Percentiles rank a stretch among this genome's conserved stretches.
These are phyloP conservation scores for Neurospora hispaniola DNA, from an alignment of 495 filamentous ascomycete species.

Conservation along the genomic window DNA sequence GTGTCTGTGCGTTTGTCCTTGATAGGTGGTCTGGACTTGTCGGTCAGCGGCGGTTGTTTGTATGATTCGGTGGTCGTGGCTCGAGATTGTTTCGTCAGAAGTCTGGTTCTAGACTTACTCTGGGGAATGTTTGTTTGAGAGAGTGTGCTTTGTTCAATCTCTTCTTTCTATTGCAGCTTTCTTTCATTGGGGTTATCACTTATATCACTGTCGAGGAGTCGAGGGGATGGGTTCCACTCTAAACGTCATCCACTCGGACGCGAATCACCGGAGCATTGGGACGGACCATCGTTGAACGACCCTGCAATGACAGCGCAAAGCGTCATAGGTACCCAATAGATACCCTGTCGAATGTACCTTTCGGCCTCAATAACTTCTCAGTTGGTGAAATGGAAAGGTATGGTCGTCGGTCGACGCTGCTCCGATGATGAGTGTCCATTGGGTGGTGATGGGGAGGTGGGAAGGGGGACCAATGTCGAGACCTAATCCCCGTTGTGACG, in stretches of 20 bases:
- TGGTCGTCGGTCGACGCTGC: not conserved
- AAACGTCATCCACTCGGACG: not conserved
- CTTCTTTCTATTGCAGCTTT: not conserved
- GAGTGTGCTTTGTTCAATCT: not conserved
- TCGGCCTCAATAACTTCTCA: not conserved
- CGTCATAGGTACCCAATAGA: not conserved
- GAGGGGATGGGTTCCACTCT: not conserved
- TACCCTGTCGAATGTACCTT: not conserved
- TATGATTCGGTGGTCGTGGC: not conserved
- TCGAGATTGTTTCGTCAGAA: not conserved
- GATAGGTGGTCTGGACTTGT: not conserved
- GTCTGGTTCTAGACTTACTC: not conserved
- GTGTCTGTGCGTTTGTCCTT: not conserved
- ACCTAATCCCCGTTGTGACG: not conserved
- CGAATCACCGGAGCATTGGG: not conserved
- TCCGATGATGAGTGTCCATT: not conserved
- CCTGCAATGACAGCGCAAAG: not conserved
- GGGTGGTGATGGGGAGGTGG: not conserved
- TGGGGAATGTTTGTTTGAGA: not conserved
- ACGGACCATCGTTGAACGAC: not conserved
- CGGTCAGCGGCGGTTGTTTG: not conserved
- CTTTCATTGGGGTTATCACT: not conserved
- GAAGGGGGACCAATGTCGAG: not conserved
- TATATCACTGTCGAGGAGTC: not conserved
- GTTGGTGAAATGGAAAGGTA: not conserved